Evolutionary conservation across 2,329 filamentous ascomycete genomes (phyloP), one percentile per base, ranked within the genome.

Genomic region (Sporothrix globosa): DNA sequence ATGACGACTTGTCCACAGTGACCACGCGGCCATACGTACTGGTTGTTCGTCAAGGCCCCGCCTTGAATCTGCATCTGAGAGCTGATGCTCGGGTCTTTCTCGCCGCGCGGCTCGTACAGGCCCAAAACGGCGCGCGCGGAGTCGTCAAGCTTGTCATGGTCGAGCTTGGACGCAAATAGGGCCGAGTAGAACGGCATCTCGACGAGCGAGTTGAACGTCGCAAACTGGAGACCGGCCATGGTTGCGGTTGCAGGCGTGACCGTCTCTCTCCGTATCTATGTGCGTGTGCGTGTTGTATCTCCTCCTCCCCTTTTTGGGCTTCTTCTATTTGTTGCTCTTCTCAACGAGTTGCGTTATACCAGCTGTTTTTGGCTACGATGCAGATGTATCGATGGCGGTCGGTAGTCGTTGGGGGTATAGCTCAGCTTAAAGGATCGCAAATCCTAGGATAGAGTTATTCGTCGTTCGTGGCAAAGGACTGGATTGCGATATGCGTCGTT

Each of bases 111-210:
- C 81, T 97, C 93, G 79, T 99, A 99, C 56, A 97, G 82, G 4
- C 96, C 96, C 41, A 97, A 85, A 2, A 98, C 86, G 72, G 91
- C 90, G 58, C 95, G 91, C 30, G 93, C 92, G 11, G 94, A 97
- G 80, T 97, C 95, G 82, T 97, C 92, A 67, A 99, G 92, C 82
- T 94, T 97, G 82, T 97, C 96, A 86, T 97, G 91, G 79, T 98
- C 93, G 78, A 99, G 93, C 82, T 99, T 99, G 74, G 91, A 91
- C 6, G 91, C 89, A 72, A 96, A 96, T n/a, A 99, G 87, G 5
- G 93, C 90, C 60, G 92, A 91, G 79, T 97, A 99, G 81, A 99
- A 99, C 58, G 93, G 92, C 56, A 98, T 86, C 79, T 99, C 96
- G 77, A 98, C 93, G 81, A 97, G 93, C 65, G 95, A 97, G 53